A percentile compares a stretch with the other conserved stretches of the same genome.
Conservation (phyloP, 208 protist species). For the Acanthamoeba royreba region DNA sequence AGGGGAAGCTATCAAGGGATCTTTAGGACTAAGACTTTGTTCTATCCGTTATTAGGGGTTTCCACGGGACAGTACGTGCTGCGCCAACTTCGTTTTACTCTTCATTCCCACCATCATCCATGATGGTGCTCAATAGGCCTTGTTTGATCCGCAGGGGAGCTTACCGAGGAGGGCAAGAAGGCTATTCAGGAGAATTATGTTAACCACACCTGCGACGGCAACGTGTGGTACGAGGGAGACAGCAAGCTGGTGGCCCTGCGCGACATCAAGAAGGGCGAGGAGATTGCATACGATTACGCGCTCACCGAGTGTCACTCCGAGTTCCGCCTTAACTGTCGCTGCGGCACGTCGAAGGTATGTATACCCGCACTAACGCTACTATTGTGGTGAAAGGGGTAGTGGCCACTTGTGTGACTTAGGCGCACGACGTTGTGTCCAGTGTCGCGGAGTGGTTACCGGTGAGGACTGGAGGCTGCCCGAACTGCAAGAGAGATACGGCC, state of each 20-base stretch:
- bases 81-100: too few species aligned
- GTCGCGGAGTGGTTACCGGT: neutral
- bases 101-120: neutral
- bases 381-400: neutral
- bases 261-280: slow-evolving; percentile 7
- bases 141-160: neutral
- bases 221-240: neutral
- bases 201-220: slow-evolving; percentile 8
- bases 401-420: neutral
- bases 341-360: neutral
- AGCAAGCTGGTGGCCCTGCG: neutral
- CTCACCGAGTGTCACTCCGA: neutral
- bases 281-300: slow-evolving; percentile 15
- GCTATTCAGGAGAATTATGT: neutral
- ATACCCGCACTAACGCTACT: too few species aligned
- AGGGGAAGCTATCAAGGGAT: too few species aligned
- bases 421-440: neutral
- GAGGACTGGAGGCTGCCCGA: neutral
- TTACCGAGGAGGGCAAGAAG: neutral
- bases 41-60: neutral
- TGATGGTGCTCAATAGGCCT: neutral
- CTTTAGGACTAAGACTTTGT: neutral
- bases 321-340: neutral
- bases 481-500: neutral
- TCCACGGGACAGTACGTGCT: neutral